Percentiles rank a stretch among this genome's conserved stretches.
These are phyloP conservation scores for Striga hermonthica DNA, from an alignment of 305 asterid species.

Conservation along the genomic window DNA sequence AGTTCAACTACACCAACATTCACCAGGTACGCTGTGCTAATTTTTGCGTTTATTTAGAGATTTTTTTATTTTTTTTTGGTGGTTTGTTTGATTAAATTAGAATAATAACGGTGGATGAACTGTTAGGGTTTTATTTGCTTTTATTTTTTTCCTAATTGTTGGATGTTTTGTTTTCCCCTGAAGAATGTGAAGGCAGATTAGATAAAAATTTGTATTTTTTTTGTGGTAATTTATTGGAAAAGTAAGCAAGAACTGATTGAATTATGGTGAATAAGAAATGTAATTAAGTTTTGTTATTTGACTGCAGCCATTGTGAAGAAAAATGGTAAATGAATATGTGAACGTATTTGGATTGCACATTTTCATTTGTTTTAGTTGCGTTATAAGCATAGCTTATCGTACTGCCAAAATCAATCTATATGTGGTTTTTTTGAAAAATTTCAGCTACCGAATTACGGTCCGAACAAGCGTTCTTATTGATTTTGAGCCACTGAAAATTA, in stretches of 20 bases:
- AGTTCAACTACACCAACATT: slow-evolving; percentile 73
- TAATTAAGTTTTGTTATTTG: background rate
- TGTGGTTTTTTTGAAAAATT: no score
- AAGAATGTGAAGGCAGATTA: background rate
- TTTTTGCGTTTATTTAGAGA: background rate
- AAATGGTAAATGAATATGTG: slow-evolving; percentile 2
- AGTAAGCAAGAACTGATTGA: background rate
- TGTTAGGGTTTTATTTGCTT: background rate
- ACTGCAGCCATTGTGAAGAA: background rate
- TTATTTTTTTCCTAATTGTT: background rate
- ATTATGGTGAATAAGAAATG: slow-evolving; percentile 18
- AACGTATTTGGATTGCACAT: background rate
- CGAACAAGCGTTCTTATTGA: no score
- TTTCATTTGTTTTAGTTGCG: background rate
- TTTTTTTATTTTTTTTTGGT: background rate
- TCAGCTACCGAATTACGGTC: no score
- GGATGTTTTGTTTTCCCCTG: background rate
- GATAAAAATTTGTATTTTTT: background rate
- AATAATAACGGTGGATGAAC: background rate
- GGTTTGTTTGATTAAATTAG: background rate
- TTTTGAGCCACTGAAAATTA: no score
- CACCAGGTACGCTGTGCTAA: slow-evolving; percentile 53
- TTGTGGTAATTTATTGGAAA: background rate
- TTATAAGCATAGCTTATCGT: background rate
- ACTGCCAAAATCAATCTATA: no score